Base-by-base conservation (phyloP, 192 early-diverging fungal species). In the Podila minutissima region DNA sequence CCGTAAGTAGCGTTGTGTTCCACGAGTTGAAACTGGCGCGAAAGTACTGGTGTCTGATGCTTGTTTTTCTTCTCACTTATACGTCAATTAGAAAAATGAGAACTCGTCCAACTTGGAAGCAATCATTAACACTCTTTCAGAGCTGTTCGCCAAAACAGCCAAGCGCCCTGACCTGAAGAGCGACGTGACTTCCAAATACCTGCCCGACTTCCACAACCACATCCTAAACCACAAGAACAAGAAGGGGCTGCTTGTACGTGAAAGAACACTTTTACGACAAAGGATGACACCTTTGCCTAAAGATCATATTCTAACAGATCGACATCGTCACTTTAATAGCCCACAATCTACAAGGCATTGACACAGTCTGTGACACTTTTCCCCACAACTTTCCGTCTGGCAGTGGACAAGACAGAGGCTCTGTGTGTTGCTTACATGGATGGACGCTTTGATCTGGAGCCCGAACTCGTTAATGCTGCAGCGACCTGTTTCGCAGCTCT, bases 91-190 rank as follows among this genome's bases (percentile, higher is more conserved):
- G 89, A 82, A 85, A 82, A 62, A 77, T 22, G 89, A 90, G 59
- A 77, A 75, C 12, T 59, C 55, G 20, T 29, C 69, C 17, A 77
- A 74, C 12, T 66, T 85, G 41, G 76, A 84, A 48, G 83, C 69
- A 9, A 71, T 85, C 29, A 88, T 90, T 51, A 55, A 66, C 29
- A 82, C 86, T 2, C 62, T 90, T 28, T 82, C 83, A 3, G 75
- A 75, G 37, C n/a, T 90, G 33, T 88, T 88, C 70, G 74, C 73
- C 20, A 86, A 84, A 62, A 87, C 87, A 2, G 59, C 61, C 13
- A 72, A 86, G 55, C 83, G 82, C 49, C 86, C 85, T 22, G 87
- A 90, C 33, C 49, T 90, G 64, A 88, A 90, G 62, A 76, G 87
- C 67, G 89, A 90, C 71, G 70, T 90, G 48, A 83, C 86, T 15